Conservation (phyloP, 2,329 filamentous ascomycete genomes). For the Trichoderma lentiforme region DNA sequence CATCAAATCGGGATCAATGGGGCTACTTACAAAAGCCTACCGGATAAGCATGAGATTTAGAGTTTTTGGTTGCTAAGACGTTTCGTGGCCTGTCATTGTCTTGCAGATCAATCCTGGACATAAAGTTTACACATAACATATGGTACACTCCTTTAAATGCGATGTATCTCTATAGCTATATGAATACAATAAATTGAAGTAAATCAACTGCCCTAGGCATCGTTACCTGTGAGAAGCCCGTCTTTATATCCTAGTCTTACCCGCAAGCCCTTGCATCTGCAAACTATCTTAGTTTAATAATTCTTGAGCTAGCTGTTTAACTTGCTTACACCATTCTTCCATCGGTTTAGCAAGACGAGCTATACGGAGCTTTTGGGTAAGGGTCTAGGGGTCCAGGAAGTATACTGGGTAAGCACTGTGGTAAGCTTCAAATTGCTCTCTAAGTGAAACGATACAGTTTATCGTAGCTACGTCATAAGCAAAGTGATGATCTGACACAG, state of each 20-base stretch:
- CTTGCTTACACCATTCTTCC: background rate
- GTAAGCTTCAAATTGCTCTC: background rate
- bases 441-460: background rate
- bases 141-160: slow-evolving; percentile 4
- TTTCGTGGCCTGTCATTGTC: background rate
- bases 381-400: background rate
- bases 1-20: background rate
- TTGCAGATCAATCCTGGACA: background rate
- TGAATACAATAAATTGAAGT: background rate
- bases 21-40: background rate
- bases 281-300: background rate
- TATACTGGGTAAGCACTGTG: background rate
- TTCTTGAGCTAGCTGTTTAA: background rate
- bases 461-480: background rate
- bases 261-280: background rate
- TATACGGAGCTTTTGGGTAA: background rate
- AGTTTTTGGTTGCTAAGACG: background rate
- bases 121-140: background rate
- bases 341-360: background rate
- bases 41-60: background rate
- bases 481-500: background rate
- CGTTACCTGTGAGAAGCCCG: background rate
- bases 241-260: background rate
- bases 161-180: background rate
- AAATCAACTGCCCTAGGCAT: background rate